Evolutionary conservation across 2,329 filamentous ascomycete species (phyloP).

Genomic region (Alternaria infectoria): DNA sequence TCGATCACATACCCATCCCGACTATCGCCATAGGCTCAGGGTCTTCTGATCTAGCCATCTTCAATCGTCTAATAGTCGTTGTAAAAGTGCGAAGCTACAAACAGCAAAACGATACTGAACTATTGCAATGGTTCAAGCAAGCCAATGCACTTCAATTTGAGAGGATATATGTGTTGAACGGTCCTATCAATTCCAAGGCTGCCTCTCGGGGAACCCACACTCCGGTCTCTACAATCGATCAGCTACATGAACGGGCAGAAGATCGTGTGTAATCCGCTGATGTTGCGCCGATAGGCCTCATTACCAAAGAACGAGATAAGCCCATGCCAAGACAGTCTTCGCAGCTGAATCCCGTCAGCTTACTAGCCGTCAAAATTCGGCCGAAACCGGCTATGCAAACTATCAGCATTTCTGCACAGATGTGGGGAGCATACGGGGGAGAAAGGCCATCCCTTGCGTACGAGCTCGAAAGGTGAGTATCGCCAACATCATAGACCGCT

Average conservation of each 20-base stretch:
- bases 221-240: neutral
- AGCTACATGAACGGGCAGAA: neutral
- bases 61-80: neutral
- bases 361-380: neutral
- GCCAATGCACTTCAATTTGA: neutral
- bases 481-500: neutral
- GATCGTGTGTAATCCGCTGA: neutral
- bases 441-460: neutral
- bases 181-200: neutral
- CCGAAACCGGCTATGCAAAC: neutral
- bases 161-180: neutral
- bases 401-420: neutral
- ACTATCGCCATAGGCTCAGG: constrained; percentile 35
- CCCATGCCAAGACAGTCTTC: neutral
- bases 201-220: neutral
- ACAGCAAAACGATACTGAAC: neutral
- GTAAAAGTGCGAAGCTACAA: neutral
- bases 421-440: neutral
- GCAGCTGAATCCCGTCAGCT: neutral
- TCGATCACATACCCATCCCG: constrained; percentile 25
- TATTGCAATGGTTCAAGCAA: neutral
- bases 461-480: neutral
- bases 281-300: neutral
- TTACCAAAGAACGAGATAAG: neutral
- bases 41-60: neutral